phyloP scores from a whole-genome alignment of 228 moss, liverwort and hornwort genomes.

The Sphagnum magellanicum region DNA sequence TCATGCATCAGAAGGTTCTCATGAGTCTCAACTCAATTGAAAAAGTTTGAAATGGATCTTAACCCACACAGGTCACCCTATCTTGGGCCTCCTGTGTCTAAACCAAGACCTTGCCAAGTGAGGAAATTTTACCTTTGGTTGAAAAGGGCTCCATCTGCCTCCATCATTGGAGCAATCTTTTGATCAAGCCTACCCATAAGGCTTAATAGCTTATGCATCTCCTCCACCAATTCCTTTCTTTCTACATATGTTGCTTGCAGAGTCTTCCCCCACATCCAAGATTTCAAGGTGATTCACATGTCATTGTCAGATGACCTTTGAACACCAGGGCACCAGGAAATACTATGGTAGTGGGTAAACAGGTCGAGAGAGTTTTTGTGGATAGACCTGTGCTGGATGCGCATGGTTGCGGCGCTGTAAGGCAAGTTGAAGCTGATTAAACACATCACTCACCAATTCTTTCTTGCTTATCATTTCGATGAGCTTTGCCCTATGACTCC shows the following conservation, averaged over 20 bases:
- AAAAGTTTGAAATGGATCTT: no score
- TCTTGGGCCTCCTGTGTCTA: no score
- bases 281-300: no score
- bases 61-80: no score
- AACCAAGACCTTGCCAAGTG: no score
- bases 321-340: no score
- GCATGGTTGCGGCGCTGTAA: slow-evolving; percentile 66
- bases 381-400: slow-evolving; percentile 55
- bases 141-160: slow-evolving; percentile 80
- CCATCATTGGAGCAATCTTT: slow-evolving; percentile 87
- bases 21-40: no score
- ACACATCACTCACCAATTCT: slow-evolving; percentile 71
- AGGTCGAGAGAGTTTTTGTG: no score
- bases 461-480: slow-evolving; percentile 84
- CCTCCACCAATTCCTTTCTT: slow-evolving; percentile 54
- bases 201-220: slow-evolving; percentile 75
- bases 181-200: slow-evolving; percentile 83
- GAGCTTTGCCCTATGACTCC: slow-evolving; percentile 57
- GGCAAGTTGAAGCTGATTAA: slow-evolving; percentile 80
- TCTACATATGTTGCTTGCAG: slow-evolving; percentile 52
- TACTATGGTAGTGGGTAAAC: no score
- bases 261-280: slow-evolving; percentile 27
- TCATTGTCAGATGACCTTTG: no score
- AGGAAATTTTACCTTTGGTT: slow-evolving; percentile 46
- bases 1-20: no score